phyloP scores from a whole-genome alignment of 495 filamentous ascomycete genomes.

The Hypoxylon subgilvum region DNA sequence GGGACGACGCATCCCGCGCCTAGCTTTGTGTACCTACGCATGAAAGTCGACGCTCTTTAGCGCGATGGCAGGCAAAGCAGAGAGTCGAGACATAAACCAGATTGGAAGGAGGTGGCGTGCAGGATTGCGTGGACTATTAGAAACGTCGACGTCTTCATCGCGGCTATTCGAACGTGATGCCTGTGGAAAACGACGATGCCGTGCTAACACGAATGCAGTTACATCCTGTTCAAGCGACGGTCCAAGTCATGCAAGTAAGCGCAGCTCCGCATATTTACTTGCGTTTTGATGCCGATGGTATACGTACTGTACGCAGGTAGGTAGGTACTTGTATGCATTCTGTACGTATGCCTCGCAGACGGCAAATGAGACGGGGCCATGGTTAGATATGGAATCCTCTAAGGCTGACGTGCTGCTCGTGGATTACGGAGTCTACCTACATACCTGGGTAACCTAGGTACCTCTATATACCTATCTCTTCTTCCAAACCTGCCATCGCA shows the following conservation, averaged over 20 bases:
- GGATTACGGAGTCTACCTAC: too few relatives aligned
- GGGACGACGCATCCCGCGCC: neutral
- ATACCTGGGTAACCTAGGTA: neutral
- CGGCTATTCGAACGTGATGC: slow-evolving; percentile 4
- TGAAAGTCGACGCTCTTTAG: neutral
- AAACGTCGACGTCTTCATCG: slow-evolving; percentile 3
- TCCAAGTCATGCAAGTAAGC: slow-evolving; percentile 9
- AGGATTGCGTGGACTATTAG: neutral
- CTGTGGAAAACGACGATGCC: neutral
- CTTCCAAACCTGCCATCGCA: neutral
- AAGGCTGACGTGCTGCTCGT: too few relatives aligned
- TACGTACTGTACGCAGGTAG: too few relatives aligned
- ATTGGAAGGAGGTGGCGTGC: slow-evolving; percentile 2
- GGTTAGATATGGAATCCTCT: neutral
- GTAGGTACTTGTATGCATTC: too few relatives aligned
- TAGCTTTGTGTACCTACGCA: neutral
- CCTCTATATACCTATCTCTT: neutral
- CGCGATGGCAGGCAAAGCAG: neutral
- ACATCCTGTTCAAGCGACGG: slow-evolving; percentile 4
- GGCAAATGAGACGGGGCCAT: slow-evolving; percentile 24
- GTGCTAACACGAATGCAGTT: slow-evolving; percentile 3
- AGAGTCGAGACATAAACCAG: neutral
- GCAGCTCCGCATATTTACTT: neutral
- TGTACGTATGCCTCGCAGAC: slow-evolving; percentile 1
- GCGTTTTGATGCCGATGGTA: neutral